These are phyloP conservation scores for Phytophthora palmivora DNA, from an alignment of 352 stramenopile genomes.

Conservation along the genomic window DNA sequence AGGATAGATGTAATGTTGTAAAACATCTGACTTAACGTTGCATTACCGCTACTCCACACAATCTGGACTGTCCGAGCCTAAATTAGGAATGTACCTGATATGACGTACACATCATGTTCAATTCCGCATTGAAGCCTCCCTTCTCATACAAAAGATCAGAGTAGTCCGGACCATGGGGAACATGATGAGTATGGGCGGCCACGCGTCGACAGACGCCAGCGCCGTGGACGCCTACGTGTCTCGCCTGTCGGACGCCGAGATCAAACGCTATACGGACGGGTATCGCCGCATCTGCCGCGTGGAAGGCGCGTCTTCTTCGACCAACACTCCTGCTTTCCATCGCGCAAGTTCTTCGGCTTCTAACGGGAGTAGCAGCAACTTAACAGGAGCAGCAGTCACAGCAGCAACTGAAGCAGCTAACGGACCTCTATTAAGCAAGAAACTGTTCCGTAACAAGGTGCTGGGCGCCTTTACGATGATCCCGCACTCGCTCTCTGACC, in stretches of 20 bases:
- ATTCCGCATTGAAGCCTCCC: constrained; percentile 31
- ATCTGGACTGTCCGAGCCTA: no score
- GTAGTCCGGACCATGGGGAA: constrained; percentile 61
- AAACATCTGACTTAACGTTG: no score
- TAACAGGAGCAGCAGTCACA: constrained; percentile 4
- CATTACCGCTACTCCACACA: no score
- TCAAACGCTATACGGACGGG: constrained; percentile 77
- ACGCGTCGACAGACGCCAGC: constrained; percentile 13
- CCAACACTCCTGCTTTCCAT: constrained; percentile 18
- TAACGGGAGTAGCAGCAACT: constrained; percentile 28
- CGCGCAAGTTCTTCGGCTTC: constrained; percentile 25
- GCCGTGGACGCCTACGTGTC: constrained; percentile 56
- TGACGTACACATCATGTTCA: constrained; percentile 3
- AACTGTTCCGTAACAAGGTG: constrained; percentile 83
- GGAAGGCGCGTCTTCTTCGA: constrained; percentile 29
- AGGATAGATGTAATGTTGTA: no score
- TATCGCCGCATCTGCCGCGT: constrained; percentile 76
- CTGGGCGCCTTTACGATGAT: constrained; percentile 82
- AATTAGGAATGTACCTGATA: not conserved
- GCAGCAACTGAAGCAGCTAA: constrained; percentile 10
- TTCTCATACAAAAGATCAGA: constrained; percentile 32
- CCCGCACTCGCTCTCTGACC: constrained; percentile 81
- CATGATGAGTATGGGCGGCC: constrained; percentile 60
- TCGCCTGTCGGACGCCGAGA: constrained; percentile 59
- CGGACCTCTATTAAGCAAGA: constrained; percentile 57